A percentile compares a stretch with the other conserved stretches of the same genome.
These are phyloP conservation scores for Gnaphalium uliginosum DNA, from an alignment of 129 eudicot genomes.

Conservation along the genomic window DNA sequence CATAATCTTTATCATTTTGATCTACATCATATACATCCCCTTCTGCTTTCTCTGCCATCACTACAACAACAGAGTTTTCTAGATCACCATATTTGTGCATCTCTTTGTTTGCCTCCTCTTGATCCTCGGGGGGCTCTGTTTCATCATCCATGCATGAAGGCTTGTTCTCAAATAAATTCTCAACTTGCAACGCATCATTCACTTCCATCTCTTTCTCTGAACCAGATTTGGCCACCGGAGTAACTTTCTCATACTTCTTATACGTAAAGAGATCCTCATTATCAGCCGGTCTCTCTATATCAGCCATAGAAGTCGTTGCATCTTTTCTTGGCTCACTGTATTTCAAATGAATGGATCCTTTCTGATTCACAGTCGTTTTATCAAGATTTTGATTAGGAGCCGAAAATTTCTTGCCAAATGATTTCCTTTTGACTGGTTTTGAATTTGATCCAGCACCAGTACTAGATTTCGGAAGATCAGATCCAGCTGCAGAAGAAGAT, in stretches of 20 bases:
- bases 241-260: slow-evolving; percentile 25
- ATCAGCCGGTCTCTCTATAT: slow-evolving; percentile 19
- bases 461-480: slow-evolving; percentile 33
- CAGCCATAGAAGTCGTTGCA: slow-evolving; percentile 23
- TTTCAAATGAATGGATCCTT: slow-evolving; percentile 49
- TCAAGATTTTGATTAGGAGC: slow-evolving; percentile 47
- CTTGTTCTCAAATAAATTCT: slow-evolving; percentile 8
- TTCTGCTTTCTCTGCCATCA: neutral
- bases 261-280: slow-evolving; percentile 12
- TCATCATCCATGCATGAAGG: neutral
- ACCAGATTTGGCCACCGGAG: slow-evolving; percentile 31
- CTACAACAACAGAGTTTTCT: neutral
- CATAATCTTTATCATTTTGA: neutral
- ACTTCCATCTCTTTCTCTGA: slow-evolving; percentile 15
- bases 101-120: neutral
- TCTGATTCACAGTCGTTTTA: slow-evolving; percentile 38
- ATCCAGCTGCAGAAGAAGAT: slow-evolving; percentile 23
- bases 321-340: slow-evolving; percentile 34
- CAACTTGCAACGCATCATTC: slow-evolving; percentile 17
- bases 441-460: slow-evolving; percentile 28
- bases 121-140: neutral
- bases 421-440: slow-evolving; percentile 44
- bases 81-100: slow-evolving; percentile 8
- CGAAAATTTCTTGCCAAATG: slow-evolving; percentile 44
- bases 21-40: neutral